Percentiles rank a stretch among this genome's conserved stretches.
Evolutionary conservation across 202 grass and related monocot genomes (phyloP).

Genomic region (Panicum hallii): DNA sequence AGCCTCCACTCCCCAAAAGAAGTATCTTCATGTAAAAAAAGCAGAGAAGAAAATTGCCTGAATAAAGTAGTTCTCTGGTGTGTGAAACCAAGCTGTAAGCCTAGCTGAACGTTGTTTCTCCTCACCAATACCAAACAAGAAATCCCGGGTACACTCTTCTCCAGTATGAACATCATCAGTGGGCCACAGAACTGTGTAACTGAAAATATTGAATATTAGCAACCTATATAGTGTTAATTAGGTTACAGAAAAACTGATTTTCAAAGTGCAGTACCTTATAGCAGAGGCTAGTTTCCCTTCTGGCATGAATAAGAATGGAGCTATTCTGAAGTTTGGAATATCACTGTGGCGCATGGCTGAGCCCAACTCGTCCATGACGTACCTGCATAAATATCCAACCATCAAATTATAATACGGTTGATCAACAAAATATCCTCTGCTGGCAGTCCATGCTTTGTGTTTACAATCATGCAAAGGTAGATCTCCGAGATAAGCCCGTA

Average conservation of each 20-base stretch:
- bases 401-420: conserved; percentile 24
- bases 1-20: not conserved
- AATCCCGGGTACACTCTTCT: conserved; percentile 93
- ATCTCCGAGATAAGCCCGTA: not conserved
- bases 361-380: conserved; percentile 98
- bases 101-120: conserved; percentile 92
- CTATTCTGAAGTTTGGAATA: conserved; percentile 79
- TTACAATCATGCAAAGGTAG: conserved; percentile 7
- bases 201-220: conserved; percentile 61
- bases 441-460: not conserved
- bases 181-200: conserved; percentile 93
- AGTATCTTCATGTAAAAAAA: not conserved
- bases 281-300: conserved; percentile 82
- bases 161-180: conserved; percentile 64
- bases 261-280: conserved; percentile 67
- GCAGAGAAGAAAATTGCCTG: conserved; percentile 52
- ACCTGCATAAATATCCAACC: conserved; percentile 66
- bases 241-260: not conserved
- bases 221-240: conserved; percentile 20
- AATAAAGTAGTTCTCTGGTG: conserved; percentile 93
- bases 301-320: conserved; percentile 95
- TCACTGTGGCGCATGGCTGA: conserved; percentile 92
- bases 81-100: conserved; percentile 98
- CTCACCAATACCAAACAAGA: conserved; percentile 82
- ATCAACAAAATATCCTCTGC: conserved; percentile 1